Evolutionary conservation across 768 basidiomycete species (phyloP).

Genomic region (Amanita exitialis): DNA sequence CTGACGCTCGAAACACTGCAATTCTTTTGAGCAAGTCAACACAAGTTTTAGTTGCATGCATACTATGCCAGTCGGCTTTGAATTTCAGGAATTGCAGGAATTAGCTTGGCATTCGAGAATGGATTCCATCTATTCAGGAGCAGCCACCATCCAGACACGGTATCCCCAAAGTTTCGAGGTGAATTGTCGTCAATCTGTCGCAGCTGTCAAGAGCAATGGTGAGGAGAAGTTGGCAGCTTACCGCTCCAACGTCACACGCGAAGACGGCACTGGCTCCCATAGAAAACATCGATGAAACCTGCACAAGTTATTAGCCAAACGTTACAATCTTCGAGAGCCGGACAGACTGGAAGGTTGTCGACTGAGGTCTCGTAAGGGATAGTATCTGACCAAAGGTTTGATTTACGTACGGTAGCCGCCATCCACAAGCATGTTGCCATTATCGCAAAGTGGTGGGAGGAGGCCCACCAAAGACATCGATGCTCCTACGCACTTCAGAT

Average conservation of each 20-base stretch:
- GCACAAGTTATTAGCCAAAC: background rate
- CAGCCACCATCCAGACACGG: constrained; percentile 94
- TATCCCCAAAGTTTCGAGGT: constrained; percentile 89
- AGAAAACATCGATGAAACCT: constrained; percentile 87
- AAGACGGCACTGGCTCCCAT: constrained; percentile 88
- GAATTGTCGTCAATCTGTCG: constrained; percentile 85
- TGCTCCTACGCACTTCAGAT: constrained; percentile 44
- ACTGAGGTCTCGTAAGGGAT: constrained; percentile 31
- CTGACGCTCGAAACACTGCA: constrained; percentile 88
- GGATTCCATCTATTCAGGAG: constrained; percentile 91
- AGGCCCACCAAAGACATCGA: constrained; percentile 97
- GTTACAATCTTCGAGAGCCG: background rate
- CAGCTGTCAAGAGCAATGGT: background rate
- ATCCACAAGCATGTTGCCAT: constrained; percentile 87
- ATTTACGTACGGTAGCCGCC: constrained; percentile 68
- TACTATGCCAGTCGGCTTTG: constrained; percentile 94
- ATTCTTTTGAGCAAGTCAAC: constrained; percentile 6
- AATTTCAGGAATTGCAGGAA: constrained; percentile 89
- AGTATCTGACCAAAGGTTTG: background rate
- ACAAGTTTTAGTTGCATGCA: constrained; percentile 21
- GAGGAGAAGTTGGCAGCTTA: constrained; percentile 25
- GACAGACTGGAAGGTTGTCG: constrained; percentile 76
- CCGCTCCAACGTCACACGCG: constrained; percentile 88
- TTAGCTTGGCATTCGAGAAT: constrained; percentile 63
- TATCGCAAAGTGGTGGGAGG: constrained; percentile 88